These are phyloP conservation scores for Scleromitrula shiraiana DNA, from an alignment of 2,329 filamentous ascomycete genomes.

Conservation along the genomic window DNA sequence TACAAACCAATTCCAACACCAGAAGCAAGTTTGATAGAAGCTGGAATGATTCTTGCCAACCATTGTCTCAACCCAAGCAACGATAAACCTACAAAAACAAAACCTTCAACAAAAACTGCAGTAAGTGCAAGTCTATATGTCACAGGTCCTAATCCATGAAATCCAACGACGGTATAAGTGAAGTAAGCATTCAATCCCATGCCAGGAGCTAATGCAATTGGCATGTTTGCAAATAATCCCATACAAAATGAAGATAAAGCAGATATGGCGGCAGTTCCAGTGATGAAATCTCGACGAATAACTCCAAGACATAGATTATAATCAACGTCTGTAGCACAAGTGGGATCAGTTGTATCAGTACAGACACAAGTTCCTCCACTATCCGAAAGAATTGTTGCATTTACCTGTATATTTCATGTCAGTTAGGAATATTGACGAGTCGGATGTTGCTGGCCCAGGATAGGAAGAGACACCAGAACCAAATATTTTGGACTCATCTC, in stretches of 20 bases:
- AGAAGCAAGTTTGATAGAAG: constrained; percentile 78
- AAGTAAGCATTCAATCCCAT: constrained; percentile 91
- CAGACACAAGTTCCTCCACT: constrained; percentile 70
- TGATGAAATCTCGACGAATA: constrained; percentile 63
- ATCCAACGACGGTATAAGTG: constrained; percentile 67
- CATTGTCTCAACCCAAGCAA: constrained; percentile 78
- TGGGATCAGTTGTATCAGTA: constrained; percentile 29
- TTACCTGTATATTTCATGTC: background rate
- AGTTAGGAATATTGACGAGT: no score
- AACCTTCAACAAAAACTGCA: constrained; percentile 82
- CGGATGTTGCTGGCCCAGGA: constrained; percentile 52
- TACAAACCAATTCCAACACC: constrained; percentile 82
- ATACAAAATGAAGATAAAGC: constrained; percentile 74
- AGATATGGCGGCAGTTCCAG: constrained; percentile 75
- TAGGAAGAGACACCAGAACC: no score
- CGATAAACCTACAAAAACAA: constrained; percentile 74
- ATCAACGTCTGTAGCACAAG: constrained; percentile 27
- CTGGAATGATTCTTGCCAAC: constrained; percentile 78
- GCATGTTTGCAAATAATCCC: constrained; percentile 71
- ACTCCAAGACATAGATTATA: constrained; percentile 35
- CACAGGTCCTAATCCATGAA: constrained; percentile 63
- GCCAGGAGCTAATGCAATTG: constrained; percentile 65
- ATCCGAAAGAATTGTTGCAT: constrained; percentile 32
- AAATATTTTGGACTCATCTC: no score
- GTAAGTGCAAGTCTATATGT: constrained; percentile 71